A percentile compares a stretch with the other conserved stretches of the same genome.
Evolutionary conservation across 768 basidiomycete species (phyloP).

Genomic region (Russula olivacea): DNA sequence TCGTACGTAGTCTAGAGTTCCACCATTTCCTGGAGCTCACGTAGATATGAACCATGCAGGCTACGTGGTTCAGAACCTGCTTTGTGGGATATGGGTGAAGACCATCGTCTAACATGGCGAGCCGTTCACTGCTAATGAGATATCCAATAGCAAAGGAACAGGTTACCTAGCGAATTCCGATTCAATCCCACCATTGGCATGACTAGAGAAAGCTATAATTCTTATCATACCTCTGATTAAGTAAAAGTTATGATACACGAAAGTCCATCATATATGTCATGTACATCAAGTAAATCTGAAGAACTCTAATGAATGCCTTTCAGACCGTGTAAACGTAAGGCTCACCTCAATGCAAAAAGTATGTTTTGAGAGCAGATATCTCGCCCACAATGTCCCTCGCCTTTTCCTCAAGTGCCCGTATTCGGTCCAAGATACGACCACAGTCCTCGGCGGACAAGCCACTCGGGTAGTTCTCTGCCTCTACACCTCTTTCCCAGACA

Average conservation of each 20-base stretch:
- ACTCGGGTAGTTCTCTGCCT: constrained; percentile 10
- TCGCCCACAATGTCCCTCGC: constrained; percentile 23
- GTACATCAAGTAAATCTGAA: constrained; percentile 13
- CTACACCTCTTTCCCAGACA: constrained; percentile 10
- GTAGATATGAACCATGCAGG: no score
- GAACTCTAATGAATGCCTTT: neutral
- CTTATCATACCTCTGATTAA: constrained; percentile 19
- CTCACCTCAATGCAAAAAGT: constrained; percentile 22
- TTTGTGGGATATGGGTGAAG: no score
- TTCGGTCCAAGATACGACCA: constrained; percentile 17
- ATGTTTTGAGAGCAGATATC: constrained; percentile 22
- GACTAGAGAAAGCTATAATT: constrained; percentile 6
- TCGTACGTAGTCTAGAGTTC: neutral
- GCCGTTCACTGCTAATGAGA: neutral
- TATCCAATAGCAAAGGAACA: neutral
- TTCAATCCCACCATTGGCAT: neutral
- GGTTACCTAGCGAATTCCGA: neutral
- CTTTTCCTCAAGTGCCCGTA: constrained; percentile 21
- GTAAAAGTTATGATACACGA: constrained; percentile 21
- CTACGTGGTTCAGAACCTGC: no score
- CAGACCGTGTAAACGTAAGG: neutral
- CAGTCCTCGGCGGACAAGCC: constrained; percentile 15
- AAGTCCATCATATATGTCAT: constrained; percentile 22
- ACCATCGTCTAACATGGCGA: no score
- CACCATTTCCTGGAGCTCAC: no score